phyloP scores from a whole-genome alignment of 768 basidiomycete genomes.

The Russula emetica region DNA sequence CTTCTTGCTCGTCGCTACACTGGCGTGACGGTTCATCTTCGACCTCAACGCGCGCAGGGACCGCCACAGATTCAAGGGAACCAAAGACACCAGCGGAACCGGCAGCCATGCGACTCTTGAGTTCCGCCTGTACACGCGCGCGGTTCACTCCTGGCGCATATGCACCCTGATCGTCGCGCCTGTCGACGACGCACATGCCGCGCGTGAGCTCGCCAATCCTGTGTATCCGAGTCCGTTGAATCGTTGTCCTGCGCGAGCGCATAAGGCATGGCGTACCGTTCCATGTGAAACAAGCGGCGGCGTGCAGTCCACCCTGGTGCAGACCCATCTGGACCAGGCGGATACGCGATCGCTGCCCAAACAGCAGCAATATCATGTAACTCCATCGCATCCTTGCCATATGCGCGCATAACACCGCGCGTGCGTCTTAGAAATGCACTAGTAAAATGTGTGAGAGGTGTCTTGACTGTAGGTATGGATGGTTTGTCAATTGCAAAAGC shows the following conservation, averaged over 20 bases:
- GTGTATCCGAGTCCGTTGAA: background rate
- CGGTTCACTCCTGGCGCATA: conserved; percentile 66
- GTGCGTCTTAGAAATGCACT: conserved; percentile 73
- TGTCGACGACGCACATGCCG: conserved; percentile 84
- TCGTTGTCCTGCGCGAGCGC: background rate
- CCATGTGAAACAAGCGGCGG: conserved; percentile 24
- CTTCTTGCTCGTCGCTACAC: conserved; percentile 18
- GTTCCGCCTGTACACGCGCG: conserved; percentile 52
- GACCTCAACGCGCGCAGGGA: conserved; percentile 53
- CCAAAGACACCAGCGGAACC: conserved; percentile 30
- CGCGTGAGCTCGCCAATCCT: conserved; percentile 76
- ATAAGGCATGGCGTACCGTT: conserved; percentile 13
- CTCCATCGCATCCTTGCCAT: conserved; percentile 82
- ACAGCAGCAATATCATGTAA: conserved; percentile 87
- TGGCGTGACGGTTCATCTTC: conserved; percentile 32
- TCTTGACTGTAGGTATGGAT: conserved; percentile 46
- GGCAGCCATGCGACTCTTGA: conserved; percentile 38
- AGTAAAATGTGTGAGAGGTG: conserved; percentile 70
- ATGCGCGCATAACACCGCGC: conserved; percentile 70
- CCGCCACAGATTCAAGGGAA: conserved; percentile 45
- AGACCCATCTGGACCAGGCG: conserved; percentile 39
- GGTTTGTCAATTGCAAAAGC: conserved; percentile 50
- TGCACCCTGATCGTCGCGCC: conserved; percentile 59
- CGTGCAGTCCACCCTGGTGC: conserved; percentile 53
- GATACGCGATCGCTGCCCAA: conserved; percentile 79